Percentiles rank a stretch among this genome's conserved stretches.
These are phyloP conservation scores for Tuber microsphaerosporum DNA, from an alignment of 495 filamentous ascomycete species.

Conservation along the genomic window DNA sequence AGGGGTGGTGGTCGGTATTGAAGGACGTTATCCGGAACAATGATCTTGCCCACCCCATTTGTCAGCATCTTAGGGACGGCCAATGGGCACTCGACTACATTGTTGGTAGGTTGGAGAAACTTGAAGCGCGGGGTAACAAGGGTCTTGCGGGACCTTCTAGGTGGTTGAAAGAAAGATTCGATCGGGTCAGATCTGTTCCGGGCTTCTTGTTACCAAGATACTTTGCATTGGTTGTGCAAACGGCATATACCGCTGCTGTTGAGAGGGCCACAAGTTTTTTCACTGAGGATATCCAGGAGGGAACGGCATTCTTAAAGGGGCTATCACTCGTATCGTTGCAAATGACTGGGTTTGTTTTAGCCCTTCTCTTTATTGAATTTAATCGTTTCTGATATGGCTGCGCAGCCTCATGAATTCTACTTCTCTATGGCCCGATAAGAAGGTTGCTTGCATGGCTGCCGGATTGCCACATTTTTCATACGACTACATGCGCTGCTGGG, in stretches of 20 bases:
- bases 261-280: constrained; percentile 72
- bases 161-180: constrained; percentile 79
- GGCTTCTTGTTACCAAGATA: constrained; percentile 87
- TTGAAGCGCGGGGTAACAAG: constrained; percentile 54
- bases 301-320: constrained; percentile 77
- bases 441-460: constrained; percentile 80
- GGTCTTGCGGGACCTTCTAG: constrained; percentile 56
- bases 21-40: constrained; percentile 80
- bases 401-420: constrained; percentile 65
- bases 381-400: constrained; percentile 2
- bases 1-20: constrained; percentile 96
- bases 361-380: background rate
- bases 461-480: constrained; percentile 91
- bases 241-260: constrained; percentile 75
- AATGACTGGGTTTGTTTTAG: constrained; percentile 56
- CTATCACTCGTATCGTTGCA: constrained; percentile 85
- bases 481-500: constrained; percentile 95
- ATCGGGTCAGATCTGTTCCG: constrained; percentile 73
- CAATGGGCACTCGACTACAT: constrained; percentile 94
- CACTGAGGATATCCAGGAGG: constrained; percentile 63
- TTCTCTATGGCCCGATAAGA: constrained; percentile 77
- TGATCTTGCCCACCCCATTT: constrained; percentile 84
- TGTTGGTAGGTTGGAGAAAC: constrained; percentile 65
- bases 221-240: constrained; percentile 80
- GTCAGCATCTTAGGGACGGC: constrained; percentile 82